These are phyloP conservation scores for Pyrenopolyporus hunteri DNA, from an alignment of 495 filamentous ascomycete species.

Conservation along the genomic window DNA sequence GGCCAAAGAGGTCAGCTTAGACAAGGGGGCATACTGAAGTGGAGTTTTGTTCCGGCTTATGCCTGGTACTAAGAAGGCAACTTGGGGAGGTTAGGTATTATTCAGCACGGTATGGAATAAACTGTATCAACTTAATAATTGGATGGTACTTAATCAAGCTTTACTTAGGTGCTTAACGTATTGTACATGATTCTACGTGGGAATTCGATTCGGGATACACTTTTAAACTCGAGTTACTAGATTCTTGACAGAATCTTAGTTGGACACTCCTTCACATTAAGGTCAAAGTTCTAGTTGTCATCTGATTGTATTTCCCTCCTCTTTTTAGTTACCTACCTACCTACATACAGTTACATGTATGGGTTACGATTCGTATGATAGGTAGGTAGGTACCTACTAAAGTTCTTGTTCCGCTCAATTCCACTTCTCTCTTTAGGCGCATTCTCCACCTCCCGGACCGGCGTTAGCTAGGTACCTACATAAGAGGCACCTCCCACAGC, in stretches of 20 bases:
- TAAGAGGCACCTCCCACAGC: too few species aligned
- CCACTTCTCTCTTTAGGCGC: too few species aligned
- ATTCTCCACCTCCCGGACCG: too few species aligned
- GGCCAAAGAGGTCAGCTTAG: conserved; percentile 1
- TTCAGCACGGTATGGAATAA: conserved; percentile 4
- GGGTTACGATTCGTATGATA: conserved; percentile 3
- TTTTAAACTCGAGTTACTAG: conserved; percentile 1
- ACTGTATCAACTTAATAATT: too few species aligned
- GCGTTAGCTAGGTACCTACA: too few species aligned
- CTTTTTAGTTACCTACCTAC: background rate
- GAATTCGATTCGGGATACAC: background rate
- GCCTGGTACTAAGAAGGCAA: background rate
- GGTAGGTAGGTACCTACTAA: background rate
- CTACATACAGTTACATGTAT: background rate
- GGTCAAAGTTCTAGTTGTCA: conserved; percentile 26
- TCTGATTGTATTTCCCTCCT: conserved; percentile 11
- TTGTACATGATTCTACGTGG: background rate
- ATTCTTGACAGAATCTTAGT: conserved; percentile 27
- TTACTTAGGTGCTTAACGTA: too few species aligned
- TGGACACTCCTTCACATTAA: conserved; percentile 10
- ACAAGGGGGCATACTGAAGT: conserved; percentile 20
- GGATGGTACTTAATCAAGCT: too few species aligned
- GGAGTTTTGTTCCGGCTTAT: background rate
- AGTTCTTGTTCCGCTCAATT: background rate
- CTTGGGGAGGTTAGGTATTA: too few species aligned